phyloP scores from a whole-genome alignment of 2,329 filamentous ascomycete genomes.

The Tolypocladium tundrense region DNA sequence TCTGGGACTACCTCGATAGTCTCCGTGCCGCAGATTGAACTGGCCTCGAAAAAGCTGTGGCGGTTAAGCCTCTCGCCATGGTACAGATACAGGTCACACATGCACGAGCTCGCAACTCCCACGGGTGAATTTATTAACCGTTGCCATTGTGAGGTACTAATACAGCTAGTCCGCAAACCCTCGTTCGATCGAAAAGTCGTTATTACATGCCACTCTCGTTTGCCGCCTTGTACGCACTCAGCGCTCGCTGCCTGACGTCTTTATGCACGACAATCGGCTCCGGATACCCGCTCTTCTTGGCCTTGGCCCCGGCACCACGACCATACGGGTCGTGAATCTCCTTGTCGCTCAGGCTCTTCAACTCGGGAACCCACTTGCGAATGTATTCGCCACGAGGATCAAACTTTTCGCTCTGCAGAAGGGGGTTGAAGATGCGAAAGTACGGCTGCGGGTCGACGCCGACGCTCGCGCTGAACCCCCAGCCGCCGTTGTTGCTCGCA shows the following conservation, averaged over 20 bases:
- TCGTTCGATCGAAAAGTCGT: background rate
- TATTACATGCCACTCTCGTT: constrained; percentile 18
- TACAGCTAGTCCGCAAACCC: background rate
- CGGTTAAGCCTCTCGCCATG: constrained; percentile 41
- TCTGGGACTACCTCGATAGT: constrained; percentile 48
- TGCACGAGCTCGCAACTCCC: constrained; percentile 6
- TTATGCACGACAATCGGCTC: constrained; percentile 67
- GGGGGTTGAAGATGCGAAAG: constrained; percentile 82
- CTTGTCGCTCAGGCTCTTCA: constrained; percentile 51
- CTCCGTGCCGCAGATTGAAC: constrained; percentile 48
- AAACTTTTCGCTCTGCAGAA: constrained; percentile 78
- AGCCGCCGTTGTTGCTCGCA: constrained; percentile 61
- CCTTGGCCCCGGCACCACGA: constrained; percentile 47
- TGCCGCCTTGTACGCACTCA: constrained; percentile 58
- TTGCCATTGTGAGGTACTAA: background rate
- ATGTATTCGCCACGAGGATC: constrained; percentile 73
- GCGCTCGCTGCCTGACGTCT: constrained; percentile 52
- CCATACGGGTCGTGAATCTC: constrained; percentile 75
- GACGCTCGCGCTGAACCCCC: constrained; percentile 49
- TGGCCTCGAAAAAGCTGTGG: constrained; percentile 53
- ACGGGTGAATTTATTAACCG: background rate
- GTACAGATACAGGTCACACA: constrained; percentile 61
- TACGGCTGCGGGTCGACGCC: constrained; percentile 83
- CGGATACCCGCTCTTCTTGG: constrained; percentile 62
- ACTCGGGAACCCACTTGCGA: constrained; percentile 69